Conservation (phyloP, 2,329 filamentous ascomycete species). For the Cercospora zeae-maydis region DNA sequence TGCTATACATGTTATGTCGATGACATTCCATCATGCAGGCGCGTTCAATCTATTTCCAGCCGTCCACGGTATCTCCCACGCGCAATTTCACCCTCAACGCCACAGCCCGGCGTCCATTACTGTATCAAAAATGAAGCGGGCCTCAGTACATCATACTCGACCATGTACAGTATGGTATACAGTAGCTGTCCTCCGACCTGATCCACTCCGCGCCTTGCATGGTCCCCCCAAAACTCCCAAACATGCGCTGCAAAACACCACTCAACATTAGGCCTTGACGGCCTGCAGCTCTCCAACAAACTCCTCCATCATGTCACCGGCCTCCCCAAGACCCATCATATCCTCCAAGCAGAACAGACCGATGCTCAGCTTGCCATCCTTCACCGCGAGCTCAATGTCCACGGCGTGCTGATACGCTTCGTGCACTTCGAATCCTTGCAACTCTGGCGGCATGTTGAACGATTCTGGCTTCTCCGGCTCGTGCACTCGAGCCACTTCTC, state of each 20-base stretch:
- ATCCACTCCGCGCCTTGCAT: not conserved
- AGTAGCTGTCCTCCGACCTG: not conserved
- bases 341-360: conserved; percentile 51
- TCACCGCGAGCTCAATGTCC: conserved; percentile 54
- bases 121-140: not conserved
- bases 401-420: conserved; percentile 47
- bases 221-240: not conserved
- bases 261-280: not conserved
- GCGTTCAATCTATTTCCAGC: not conserved
- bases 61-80: not conserved
- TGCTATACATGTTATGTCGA: not conserved
- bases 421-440: conserved; percentile 11
- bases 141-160: not conserved
- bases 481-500: conserved; percentile 19
- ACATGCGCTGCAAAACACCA: not conserved
- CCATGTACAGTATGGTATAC: not conserved
- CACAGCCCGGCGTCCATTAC: no score
- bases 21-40: not conserved
- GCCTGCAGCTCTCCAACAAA: conserved; percentile 30
- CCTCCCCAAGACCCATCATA: conserved; percentile 41
- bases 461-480: conserved; percentile 2
- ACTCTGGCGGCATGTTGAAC: conserved; percentile 21
- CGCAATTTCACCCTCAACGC: not conserved
- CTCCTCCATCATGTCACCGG: conserved; percentile 37
- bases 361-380: conserved; percentile 48